Evolutionary conservation across 2,329 filamentous ascomycete genomes (phyloP).

Genomic region (Cadophora luteo-olivacea): DNA sequence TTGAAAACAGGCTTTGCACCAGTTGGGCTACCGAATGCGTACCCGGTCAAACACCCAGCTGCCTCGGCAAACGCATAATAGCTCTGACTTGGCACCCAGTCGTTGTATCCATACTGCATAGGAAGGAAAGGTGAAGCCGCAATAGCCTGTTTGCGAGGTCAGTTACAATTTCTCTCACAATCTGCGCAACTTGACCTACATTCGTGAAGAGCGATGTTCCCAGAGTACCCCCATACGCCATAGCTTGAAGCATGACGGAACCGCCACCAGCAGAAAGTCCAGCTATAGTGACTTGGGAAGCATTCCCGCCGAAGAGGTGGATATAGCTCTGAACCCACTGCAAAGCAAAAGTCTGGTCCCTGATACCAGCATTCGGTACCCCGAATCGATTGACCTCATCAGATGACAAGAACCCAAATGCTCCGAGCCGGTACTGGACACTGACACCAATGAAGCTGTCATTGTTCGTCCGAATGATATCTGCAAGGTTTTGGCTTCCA

Average conservation of each 20-base stretch:
- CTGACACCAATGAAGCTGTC: constrained; percentile 55
- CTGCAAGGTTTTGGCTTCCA: constrained; percentile 47
- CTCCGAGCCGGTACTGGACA: constrained; percentile 55
- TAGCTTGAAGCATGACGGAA: constrained; percentile 60
- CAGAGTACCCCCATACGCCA: constrained; percentile 51
- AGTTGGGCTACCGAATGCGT: constrained; percentile 34
- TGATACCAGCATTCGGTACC: constrained; percentile 54
- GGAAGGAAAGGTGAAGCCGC: constrained; percentile 57
- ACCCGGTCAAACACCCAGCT: constrained; percentile 47
- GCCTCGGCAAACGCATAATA: constrained; percentile 53
- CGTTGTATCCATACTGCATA: constrained; percentile 57
- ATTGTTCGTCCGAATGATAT: constrained; percentile 54
- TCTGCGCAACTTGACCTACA: constrained; percentile 11
- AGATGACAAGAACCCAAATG: constrained; percentile 43
- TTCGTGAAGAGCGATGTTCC: constrained; percentile 33
- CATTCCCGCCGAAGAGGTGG: constrained; percentile 59
- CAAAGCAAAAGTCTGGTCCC: constrained; percentile 60
- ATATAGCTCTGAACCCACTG: constrained; percentile 62
- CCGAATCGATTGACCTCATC: constrained; percentile 45
- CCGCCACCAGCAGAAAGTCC: constrained; percentile 58
- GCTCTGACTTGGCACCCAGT: constrained; percentile 49
- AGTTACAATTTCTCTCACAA: background rate
- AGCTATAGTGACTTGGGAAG: constrained; percentile 53
- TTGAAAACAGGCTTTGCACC: constrained; percentile 44
- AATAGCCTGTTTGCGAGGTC: constrained; percentile 31